Percentiles rank a stretch among this genome's conserved stretches.
These are phyloP conservation scores for Komagataella populi DNA, from an alignment of 805 yeast species.

Conservation along the genomic window DNA sequence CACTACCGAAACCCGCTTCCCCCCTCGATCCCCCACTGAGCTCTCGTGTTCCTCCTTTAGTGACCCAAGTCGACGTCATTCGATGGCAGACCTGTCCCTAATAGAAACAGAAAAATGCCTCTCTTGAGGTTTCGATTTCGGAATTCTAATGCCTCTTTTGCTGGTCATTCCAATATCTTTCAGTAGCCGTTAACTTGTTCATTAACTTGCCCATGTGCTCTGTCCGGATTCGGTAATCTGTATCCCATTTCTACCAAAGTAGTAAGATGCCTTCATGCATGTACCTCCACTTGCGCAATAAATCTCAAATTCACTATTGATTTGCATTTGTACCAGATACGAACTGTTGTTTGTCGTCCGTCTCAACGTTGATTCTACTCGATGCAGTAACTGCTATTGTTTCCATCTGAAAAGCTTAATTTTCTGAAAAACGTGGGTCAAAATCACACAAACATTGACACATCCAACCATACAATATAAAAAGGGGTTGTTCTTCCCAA, in stretches of 20 bases:
- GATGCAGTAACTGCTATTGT: neutral
- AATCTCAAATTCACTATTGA: neutral
- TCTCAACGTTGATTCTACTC: neutral
- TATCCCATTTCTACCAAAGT: neutral
- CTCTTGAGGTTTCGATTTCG: neutral
- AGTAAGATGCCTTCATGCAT: neutral
- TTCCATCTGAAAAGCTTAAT: neutral
- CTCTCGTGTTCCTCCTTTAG: too few relatives aligned
- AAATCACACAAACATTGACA: neutral
- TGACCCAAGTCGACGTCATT: too few relatives aligned
- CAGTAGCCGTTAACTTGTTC: neutral
- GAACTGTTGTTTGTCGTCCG: too few relatives aligned
- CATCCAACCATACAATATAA: too few relatives aligned
- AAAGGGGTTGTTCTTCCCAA: neutral
- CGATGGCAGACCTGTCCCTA: neutral
- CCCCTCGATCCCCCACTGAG: too few relatives aligned
- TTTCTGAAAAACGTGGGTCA: neutral
- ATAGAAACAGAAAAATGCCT: neutral
- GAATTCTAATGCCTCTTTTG: neutral
- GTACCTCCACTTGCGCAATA: neutral
- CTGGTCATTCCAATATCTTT: neutral
- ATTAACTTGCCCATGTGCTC: neutral
- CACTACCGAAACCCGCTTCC: too few relatives aligned
- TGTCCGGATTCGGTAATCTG: neutral
- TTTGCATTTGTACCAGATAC: too few relatives aligned